Percentiles rank a stretch among this genome's conserved stretches.
Conservation (phyloP, 208 protist genomes). For the Leishmania amazonensis region DNA sequence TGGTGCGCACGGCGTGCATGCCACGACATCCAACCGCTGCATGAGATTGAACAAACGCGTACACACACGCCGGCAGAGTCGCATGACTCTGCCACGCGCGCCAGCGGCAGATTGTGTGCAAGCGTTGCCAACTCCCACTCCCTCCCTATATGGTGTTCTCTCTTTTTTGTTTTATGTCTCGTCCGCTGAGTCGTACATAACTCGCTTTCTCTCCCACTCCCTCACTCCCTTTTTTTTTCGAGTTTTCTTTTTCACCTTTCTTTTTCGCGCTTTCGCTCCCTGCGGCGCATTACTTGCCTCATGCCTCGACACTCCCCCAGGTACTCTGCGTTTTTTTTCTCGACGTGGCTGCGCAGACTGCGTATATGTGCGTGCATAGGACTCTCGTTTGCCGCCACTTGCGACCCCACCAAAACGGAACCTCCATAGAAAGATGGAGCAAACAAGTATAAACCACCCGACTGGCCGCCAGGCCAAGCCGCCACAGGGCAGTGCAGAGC, state of each 20-base stretch:
- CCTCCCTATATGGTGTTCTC: neutral
- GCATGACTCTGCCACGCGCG: neutral
- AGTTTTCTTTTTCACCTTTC: neutral
- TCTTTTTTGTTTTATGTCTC: neutral
- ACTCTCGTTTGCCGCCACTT: neutral
- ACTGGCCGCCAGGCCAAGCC: neutral
- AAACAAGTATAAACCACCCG: neutral
- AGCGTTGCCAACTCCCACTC: neutral
- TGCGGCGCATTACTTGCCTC: neutral
- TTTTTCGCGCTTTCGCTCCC: neutral
- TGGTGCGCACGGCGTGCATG: too few species aligned
- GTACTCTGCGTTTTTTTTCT: neutral
- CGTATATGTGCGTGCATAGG: neutral
- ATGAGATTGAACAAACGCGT: too few species aligned
- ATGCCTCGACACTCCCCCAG: neutral
- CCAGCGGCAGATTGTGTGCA: neutral
- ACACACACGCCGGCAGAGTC: neutral
- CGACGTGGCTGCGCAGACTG: neutral
- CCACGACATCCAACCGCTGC: neutral
- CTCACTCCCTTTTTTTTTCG: neutral
- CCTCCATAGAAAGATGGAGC: neutral
- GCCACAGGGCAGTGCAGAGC: neutral
- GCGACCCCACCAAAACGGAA: slow-evolving; percentile 1
- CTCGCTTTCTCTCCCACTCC: neutral
- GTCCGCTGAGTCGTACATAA: neutral